Conservation (phyloP, 306 rosid genomes). For the Boehmeria nivea region DNA sequence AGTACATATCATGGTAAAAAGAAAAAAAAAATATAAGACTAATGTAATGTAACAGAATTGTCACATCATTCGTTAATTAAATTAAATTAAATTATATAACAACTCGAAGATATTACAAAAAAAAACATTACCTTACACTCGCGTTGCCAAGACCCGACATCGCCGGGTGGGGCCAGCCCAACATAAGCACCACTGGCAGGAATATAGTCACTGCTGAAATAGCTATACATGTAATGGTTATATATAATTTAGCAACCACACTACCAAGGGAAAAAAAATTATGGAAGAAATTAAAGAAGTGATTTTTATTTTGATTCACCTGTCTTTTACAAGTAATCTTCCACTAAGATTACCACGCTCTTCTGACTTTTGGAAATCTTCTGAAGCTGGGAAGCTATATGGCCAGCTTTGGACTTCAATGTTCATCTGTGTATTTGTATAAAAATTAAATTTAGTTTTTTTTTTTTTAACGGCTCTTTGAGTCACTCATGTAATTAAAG, state of each 20-base stretch:
- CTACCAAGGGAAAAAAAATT: not conserved
- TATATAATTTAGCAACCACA: not conserved
- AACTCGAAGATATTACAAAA: not conserved
- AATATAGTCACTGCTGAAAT: conserved; percentile 20
- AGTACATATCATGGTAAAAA: not conserved
- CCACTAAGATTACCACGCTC: conserved; percentile 33
- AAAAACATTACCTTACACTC: conserved; percentile 66
- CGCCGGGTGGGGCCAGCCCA: conserved; percentile 50
- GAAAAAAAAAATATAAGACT: not conserved
- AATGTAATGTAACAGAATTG: no score
- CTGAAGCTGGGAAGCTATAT: conserved; percentile 37
- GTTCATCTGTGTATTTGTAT: conserved; percentile 15
- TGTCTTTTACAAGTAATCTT: conserved; percentile 29
- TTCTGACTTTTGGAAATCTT: conserved; percentile 33
- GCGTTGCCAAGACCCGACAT: conserved; percentile 50
- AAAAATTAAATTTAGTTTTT: no score
- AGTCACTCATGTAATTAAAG: no score
- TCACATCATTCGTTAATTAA: not conserved
- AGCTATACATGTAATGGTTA: not conserved
- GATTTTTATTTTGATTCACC: conserved; percentile 14
- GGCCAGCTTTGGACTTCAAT: conserved; percentile 45
- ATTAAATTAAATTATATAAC: not conserved
- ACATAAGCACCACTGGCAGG: conserved; percentile 38
- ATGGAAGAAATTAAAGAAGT: not conserved
- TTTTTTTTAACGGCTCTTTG: no score